phyloP scores from a whole-genome alignment of 768 basidiomycete species.

The Boletus rex-veris region DNA sequence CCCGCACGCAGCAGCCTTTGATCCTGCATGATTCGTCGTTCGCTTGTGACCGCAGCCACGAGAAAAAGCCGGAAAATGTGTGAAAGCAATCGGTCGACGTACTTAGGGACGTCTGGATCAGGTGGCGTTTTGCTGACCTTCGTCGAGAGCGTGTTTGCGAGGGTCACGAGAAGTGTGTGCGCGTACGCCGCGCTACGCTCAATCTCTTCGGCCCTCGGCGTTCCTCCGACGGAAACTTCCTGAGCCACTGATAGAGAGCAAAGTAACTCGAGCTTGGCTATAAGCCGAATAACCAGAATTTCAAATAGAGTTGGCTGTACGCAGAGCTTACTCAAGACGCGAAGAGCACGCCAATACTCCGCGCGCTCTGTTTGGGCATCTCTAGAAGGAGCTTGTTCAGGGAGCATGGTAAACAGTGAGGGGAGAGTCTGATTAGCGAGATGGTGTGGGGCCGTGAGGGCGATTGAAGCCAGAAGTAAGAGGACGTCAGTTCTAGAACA shows the following conservation, averaged over 20 bases:
- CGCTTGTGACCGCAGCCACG: conserved; percentile 33
- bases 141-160: conserved; percentile 55
- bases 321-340: conserved; percentile 70
- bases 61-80: conserved; percentile 64
- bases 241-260: conserved; percentile 36
- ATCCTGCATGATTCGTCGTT: conserved; percentile 34
- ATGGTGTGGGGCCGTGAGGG: conserved; percentile 55
- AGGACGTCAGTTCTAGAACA: conserved; percentile 52
- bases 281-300: conserved; percentile 71
- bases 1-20: conserved; percentile 39
- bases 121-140: conserved; percentile 45
- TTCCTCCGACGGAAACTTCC: not conserved
- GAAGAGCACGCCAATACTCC: conserved; percentile 64
- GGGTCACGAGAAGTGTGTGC: conserved; percentile 72
- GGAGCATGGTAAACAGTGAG: conserved; percentile 70
- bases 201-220: conserved; percentile 30
- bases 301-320: conserved; percentile 77
- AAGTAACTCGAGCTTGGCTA: conserved; percentile 72
- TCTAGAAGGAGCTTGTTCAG: conserved; percentile 57
- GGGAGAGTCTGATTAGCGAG: conserved; percentile 78
- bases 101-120: conserved; percentile 76
- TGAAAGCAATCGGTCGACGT: conserved; percentile 73
- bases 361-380: conserved; percentile 54
- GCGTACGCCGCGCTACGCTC: conserved; percentile 80
- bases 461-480: conserved; percentile 60